Evolutionary conservation across 306 rosid species (phyloP), one percentile per base, ranked within the genome.

Genomic region (Carpinus fangiana): DNA sequence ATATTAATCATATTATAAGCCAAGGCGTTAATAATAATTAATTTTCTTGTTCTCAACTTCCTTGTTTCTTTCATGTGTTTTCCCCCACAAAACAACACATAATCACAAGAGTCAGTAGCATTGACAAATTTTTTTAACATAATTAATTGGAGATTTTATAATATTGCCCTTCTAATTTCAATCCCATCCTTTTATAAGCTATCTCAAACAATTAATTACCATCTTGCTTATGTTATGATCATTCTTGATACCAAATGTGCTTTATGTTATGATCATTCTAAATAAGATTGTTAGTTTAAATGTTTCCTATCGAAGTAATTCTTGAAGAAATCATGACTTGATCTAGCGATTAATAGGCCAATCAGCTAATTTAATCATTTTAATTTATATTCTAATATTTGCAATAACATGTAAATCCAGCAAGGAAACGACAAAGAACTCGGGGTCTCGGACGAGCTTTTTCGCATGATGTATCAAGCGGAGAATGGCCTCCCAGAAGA

Each of bases 311-410:
- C 20, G 64, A 57, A 20, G 26, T 57, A 57, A 57, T 1, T 53
- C n/a, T 53, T 53, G 9, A 53, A 53, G n/a, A 53, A 53, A 14
- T 53, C 23, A 46, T 38, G n/a, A 12, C 20, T 50, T 34, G 13
- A 46, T 73, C 80, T 51, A 79, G 86, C 62, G 74, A 78, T 67
- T 36, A 52, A 61, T 14, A 48, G 17, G 38, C 34, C 2, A 31
- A 2, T 31, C 34, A 31, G 3, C 3, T 31, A 38, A 38, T 38
- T 38, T 4, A 38, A 38, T 38, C 7, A 38, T 38, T 38, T 38
- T 38, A 38, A 38, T 38, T 38, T 38, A 38, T 38, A 38, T 5
- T 38, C 43, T 38, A 38, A 66, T 23, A 26, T 28, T 55, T 60
- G n/a, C 34, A 6, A 21, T 66, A 13, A 59, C 61, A 8, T 61